Evolutionary conservation across 805 yeast species (phyloP).

Genomic region (Yarrowia sp.): DNA sequence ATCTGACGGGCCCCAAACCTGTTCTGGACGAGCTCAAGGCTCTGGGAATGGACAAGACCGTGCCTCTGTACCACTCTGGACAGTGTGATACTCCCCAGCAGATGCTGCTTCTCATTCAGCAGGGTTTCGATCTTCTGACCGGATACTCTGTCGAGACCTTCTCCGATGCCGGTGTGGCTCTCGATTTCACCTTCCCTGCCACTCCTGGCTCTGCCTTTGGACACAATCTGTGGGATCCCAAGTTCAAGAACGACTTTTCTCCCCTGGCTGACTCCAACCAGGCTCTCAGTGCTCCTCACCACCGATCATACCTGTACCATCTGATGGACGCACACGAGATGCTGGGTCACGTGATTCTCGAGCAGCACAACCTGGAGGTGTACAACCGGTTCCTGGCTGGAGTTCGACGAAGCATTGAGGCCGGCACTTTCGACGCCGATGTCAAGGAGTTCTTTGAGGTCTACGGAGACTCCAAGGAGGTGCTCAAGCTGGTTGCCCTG

Average conservation of each 20-base stretch:
- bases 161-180: slow-evolving; percentile 53
- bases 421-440: slow-evolving; percentile 47
- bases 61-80: slow-evolving; percentile 38
- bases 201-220: slow-evolving; percentile 40
- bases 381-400: slow-evolving; percentile 48
- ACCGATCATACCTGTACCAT: slow-evolving; percentile 55
- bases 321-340: slow-evolving; percentile 53
- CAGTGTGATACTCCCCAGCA: slow-evolving; percentile 50
- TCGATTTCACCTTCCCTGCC: slow-evolving; percentile 47
- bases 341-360: slow-evolving; percentile 54
- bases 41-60: slow-evolving; percentile 5
- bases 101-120: slow-evolving; percentile 46
- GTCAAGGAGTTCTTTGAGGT: slow-evolving; percentile 40
- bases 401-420: slow-evolving; percentile 47
- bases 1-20: slow-evolving; percentile 16
- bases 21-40: slow-evolving; percentile 23
- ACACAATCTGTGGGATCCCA: slow-evolving; percentile 49
- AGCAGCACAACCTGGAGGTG: slow-evolving; percentile 51
- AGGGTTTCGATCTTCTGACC: slow-evolving; percentile 51
- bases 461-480: slow-evolving; percentile 43
- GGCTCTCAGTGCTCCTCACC: slow-evolving; percentile 45
- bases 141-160: slow-evolving; percentile 47
- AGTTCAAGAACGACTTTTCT: slow-evolving; percentile 48
- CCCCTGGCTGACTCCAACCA: slow-evolving; percentile 44
- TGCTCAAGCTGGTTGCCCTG: not conserved